Conservation (phyloP, 2,329 filamentous ascomycete genomes). For the Arthrobotrys entomopaga region DNA sequence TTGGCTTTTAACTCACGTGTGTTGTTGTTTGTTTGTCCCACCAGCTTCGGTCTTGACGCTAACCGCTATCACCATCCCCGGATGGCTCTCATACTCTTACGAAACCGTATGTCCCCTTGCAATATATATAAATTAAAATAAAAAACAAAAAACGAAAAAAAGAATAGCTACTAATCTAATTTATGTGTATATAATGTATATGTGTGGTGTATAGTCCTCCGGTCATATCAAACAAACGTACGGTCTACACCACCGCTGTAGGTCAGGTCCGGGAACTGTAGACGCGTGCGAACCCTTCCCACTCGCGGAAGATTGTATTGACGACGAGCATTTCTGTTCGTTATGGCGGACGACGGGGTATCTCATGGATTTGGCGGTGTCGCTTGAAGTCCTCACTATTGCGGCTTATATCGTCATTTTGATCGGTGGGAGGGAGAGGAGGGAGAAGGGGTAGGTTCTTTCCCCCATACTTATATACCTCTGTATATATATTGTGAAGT, state of each 20-base stretch:
- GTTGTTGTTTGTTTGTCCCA: conserved; percentile 10
- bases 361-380: conserved; percentile 82
- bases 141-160: conserved; percentile 58
- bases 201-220: conserved; percentile 57
- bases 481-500: too few relatives aligned
- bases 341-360: conserved; percentile 92
- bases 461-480: too few relatives aligned
- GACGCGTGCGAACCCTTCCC: conserved; percentile 74
- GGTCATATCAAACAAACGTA: conserved; percentile 71
- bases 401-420: conserved; percentile 82
- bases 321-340: conserved; percentile 81
- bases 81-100: conserved; percentile 76
- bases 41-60: conserved; percentile 77
- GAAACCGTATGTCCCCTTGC: conserved; percentile 62
- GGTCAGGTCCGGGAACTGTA: conserved; percentile 69
- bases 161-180: background rate
- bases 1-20: conserved; percentile 21
- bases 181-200: background rate
- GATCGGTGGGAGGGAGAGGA: conserved; percentile 78
- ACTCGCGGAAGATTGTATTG: conserved; percentile 72
- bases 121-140: conserved; percentile 27
- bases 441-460: conserved; percentile 79
- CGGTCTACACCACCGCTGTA: conserved; percentile 85
- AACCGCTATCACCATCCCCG: conserved; percentile 73
- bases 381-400: conserved; percentile 83